phyloP scores from a whole-genome alignment of 257 asterid species.

The Solanum appendiculatum region DNA sequence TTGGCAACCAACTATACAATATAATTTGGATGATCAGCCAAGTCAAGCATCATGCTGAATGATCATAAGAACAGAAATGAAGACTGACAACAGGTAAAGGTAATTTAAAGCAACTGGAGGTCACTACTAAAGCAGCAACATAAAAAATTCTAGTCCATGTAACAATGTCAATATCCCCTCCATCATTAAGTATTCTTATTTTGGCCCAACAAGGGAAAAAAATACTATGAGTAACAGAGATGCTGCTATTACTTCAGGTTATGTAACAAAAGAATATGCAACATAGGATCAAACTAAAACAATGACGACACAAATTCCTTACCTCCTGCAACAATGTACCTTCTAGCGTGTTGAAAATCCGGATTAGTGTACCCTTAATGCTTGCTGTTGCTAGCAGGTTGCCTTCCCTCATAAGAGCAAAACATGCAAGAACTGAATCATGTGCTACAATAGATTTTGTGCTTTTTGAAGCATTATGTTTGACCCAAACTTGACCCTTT shows the following conservation, averaged over 20 bases:
- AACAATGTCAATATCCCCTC: neutral
- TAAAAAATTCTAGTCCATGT: neutral
- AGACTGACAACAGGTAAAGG: neutral
- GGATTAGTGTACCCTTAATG: constrained; percentile 71
- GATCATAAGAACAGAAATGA: neutral
- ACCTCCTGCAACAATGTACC: constrained; percentile 91
- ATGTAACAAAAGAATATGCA: neutral
- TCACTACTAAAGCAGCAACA: neutral
- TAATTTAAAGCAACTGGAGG: neutral
- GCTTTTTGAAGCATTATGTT: constrained; percentile 58
- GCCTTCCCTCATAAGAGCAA: constrained; percentile 75
- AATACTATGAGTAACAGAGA: neutral
- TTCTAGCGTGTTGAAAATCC: constrained; percentile 60
- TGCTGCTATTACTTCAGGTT: neutral
- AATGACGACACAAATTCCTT: neutral
- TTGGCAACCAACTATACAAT: neutral
- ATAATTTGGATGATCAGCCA: neutral
- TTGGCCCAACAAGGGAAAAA: neutral
- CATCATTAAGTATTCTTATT: neutral
- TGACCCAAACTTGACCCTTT: constrained; percentile 82
- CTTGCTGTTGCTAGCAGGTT: constrained; percentile 73
- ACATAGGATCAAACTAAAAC: neutral
- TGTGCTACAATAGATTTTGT: constrained; percentile 65
- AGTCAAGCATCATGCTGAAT: neutral
- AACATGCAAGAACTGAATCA: constrained; percentile 56